Evolutionary conservation across 352 stramenopile species (phyloP).

Genomic region (Globisporangium nunn): DNA sequence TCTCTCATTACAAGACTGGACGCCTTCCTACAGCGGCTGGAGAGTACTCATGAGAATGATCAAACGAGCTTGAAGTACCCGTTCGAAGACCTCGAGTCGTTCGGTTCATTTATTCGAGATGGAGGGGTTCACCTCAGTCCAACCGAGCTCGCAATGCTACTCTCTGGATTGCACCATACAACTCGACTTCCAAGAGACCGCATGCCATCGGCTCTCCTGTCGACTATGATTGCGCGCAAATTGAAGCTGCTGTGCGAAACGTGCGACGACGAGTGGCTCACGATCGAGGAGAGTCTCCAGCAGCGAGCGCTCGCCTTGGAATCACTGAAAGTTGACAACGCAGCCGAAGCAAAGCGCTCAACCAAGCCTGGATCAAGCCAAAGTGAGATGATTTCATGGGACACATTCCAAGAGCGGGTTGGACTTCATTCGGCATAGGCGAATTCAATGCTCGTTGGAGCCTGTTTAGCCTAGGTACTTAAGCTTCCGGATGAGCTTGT

Average conservation of each 20-base stretch:
- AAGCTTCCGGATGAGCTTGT: constrained; percentile 38
- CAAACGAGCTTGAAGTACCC: not conserved
- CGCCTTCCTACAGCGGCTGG: not conserved
- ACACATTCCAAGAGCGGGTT: not conserved
- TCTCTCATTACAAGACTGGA: not conserved
- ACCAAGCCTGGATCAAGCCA: not conserved
- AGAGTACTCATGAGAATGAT: not conserved
- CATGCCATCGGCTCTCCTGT: not conserved
- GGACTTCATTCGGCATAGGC: not conserved
- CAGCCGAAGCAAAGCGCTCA: not conserved
- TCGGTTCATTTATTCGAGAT: not conserved
- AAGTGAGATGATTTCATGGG: not conserved
- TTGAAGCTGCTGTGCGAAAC: constrained; percentile 10
- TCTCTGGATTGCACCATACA: constrained; percentile 7
- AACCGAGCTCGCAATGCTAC: constrained; percentile 8
- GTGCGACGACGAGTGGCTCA: constrained; percentile 11
- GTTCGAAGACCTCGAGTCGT: constrained; percentile 2
- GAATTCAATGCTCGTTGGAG: not conserved
- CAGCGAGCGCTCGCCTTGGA: not conserved
- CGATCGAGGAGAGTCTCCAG: constrained; percentile 4
- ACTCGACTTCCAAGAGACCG: not conserved
- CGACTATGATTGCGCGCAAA: not conserved
- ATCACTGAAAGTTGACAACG: not conserved
- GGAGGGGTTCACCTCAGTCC: not conserved
- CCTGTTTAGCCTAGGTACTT: constrained; percentile 23